These are phyloP conservation scores for Dendrostoma leiphaemia DNA, from an alignment of 2,329 filamentous ascomycete species.

Conservation along the genomic window DNA sequence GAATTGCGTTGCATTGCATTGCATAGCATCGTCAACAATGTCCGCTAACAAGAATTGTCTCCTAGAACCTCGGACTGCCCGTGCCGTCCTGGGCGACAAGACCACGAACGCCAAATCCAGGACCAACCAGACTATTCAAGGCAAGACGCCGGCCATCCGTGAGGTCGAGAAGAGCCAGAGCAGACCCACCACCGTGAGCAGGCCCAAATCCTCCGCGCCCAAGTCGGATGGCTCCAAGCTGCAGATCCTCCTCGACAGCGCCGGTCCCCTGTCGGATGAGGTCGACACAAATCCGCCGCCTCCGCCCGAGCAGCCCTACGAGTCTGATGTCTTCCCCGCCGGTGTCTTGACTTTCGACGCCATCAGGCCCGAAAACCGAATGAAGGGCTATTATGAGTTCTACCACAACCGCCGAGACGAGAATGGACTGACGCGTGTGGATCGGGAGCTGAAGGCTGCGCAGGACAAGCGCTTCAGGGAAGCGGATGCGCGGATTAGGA, in stretches of 20 bases:
- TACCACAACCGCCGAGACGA: slow-evolving; percentile 65
- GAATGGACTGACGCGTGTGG: slow-evolving; percentile 61
- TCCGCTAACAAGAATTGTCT: slow-evolving; percentile 2
- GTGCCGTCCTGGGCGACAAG: slow-evolving; percentile 87
- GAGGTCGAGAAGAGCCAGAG: slow-evolving; percentile 62
- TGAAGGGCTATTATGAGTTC: slow-evolving; percentile 60
- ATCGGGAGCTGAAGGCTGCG: slow-evolving; percentile 58
- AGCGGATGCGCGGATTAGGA: slow-evolving; percentile 65
- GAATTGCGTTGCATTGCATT: slow-evolving; percentile 22
- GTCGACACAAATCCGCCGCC: slow-evolving; percentile 26
- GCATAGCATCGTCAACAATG: neutral
- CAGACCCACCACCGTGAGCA: slow-evolving; percentile 58
- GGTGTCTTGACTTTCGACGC: slow-evolving; percentile 55
- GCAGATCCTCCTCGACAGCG: slow-evolving; percentile 55
- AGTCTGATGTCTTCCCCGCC: slow-evolving; percentile 66
- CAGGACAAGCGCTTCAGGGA: slow-evolving; percentile 51
- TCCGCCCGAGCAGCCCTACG: slow-evolving; percentile 55
- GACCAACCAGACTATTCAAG: neutral
- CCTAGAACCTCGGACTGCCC: slow-evolving; percentile 57
- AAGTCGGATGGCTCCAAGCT: slow-evolving; percentile 58
- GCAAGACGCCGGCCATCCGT: slow-evolving; percentile 45
- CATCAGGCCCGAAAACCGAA: slow-evolving; percentile 56
- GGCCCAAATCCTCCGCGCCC: slow-evolving; percentile 55
- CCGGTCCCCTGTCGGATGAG: slow-evolving; percentile 47
- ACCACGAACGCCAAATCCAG: slow-evolving; percentile 61